Conservation (phyloP, 2,329 filamentous ascomycete species). For the Alternaria sp. region DNA sequence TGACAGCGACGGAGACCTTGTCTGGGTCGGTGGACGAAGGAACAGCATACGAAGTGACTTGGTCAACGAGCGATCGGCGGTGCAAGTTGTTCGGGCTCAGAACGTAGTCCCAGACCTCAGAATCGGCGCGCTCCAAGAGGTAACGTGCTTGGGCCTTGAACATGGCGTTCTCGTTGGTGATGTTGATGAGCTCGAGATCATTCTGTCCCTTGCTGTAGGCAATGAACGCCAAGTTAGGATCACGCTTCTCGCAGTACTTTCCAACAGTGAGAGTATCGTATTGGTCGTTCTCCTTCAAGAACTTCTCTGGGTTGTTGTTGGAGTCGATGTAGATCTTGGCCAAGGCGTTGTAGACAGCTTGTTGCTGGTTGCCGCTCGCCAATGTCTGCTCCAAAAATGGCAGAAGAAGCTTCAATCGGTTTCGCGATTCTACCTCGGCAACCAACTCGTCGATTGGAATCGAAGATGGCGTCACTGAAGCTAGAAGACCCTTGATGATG, state of each 20-base stretch:
- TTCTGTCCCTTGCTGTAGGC: slow-evolving; percentile 97
- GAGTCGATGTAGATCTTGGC: slow-evolving; percentile 99
- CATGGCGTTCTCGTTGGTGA: slow-evolving; percentile 99
- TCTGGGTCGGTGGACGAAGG: slow-evolving; percentile 84
- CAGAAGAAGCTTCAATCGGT: slow-evolving; percentile 91
- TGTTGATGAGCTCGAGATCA: slow-evolving; percentile 93
- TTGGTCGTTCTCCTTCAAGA: slow-evolving; percentile 95
- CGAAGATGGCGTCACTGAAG: slow-evolving; percentile 81
- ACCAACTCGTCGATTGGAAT: slow-evolving; percentile 97
- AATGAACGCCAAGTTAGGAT: slow-evolving; percentile 94
- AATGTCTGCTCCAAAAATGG: slow-evolving; percentile 96
- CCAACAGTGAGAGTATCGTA: slow-evolving; percentile 93
- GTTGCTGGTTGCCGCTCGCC: slow-evolving; percentile 89
- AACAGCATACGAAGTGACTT: slow-evolving; percentile 94
- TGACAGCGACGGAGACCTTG: slow-evolving; percentile 93
- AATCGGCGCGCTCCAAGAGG: slow-evolving; percentile 86
- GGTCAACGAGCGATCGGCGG: slow-evolving; percentile 90
- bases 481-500: slow-evolving; percentile 92
- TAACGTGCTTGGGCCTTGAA: slow-evolving; percentile 98
- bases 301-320: slow-evolving; percentile 98
- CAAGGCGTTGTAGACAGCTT: slow-evolving; percentile 95
- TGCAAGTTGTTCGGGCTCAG: slow-evolving; percentile 96
- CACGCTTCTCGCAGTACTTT: slow-evolving; percentile 99
- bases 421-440: slow-evolving; percentile 91
- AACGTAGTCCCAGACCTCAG: slow-evolving; percentile 93